These are phyloP conservation scores for Agaricus sinodeliciosus DNA, from an alignment of 768 basidiomycete genomes.

Conservation along the genomic window DNA sequence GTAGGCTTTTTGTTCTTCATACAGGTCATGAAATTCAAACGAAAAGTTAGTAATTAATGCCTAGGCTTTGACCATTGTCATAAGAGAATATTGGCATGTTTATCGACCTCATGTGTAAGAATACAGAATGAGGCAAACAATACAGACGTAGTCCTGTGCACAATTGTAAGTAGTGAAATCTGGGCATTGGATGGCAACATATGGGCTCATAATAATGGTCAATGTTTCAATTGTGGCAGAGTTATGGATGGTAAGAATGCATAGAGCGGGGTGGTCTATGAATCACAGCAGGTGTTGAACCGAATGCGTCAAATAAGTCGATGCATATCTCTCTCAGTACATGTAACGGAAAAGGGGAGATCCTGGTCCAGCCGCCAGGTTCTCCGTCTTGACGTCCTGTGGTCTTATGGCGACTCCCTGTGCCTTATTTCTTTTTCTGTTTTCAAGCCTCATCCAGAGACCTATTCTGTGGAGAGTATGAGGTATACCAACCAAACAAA, in stretches of 20 bases:
- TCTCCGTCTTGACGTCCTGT: slow-evolving; percentile 38
- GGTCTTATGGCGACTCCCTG: slow-evolving; percentile 35
- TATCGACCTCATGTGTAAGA: too few species aligned
- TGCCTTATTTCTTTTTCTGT: slow-evolving; percentile 32
- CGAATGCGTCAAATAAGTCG: too few species aligned
- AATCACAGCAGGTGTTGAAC: too few species aligned
- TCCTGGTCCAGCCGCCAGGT: slow-evolving; percentile 33
- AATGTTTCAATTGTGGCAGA: too few species aligned
- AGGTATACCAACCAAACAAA: slow-evolving; percentile 3
- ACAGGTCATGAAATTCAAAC: slow-evolving; percentile 22
- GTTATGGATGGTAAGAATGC: too few species aligned
- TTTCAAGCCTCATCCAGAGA: slow-evolving; percentile 44
- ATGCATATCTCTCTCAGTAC: slow-evolving; percentile 22
- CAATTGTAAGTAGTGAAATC: too few species aligned
- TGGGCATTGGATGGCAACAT: too few species aligned
- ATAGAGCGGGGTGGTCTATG: too few species aligned
- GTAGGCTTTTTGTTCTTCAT: slow-evolving; percentile 22
- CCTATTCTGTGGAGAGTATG: slow-evolving; percentile 24
- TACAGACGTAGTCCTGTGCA: too few species aligned
- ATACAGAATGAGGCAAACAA: too few species aligned
- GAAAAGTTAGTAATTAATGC: slow-evolving; percentile 15
- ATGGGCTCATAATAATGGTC: too few species aligned
- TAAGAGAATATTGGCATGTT: neutral
- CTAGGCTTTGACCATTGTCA: slow-evolving; percentile 34
- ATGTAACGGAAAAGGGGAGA: slow-evolving; percentile 41